phyloP scores from a whole-genome alignment of 495 filamentous ascomycete genomes.

The Penicillium pancosmium region DNA sequence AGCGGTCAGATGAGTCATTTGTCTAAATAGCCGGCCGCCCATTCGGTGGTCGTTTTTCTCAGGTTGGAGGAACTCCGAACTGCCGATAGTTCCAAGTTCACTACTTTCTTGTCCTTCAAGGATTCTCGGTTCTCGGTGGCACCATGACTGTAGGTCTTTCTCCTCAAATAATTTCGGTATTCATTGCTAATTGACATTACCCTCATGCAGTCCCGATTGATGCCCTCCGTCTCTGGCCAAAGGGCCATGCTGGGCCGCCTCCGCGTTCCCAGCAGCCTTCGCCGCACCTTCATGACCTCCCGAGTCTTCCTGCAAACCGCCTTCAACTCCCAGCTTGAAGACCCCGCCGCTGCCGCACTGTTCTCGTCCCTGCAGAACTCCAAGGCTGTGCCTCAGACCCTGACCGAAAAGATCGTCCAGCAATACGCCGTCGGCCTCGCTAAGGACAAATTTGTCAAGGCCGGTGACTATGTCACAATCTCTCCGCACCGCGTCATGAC shows the following conservation, averaged over 20 bases:
- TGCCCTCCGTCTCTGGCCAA: constrained; percentile 30
- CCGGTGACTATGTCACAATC: constrained; percentile 84
- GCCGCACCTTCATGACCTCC: constrained; percentile 45
- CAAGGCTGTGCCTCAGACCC: constrained; percentile 60
- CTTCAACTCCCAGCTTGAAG: constrained; percentile 53
- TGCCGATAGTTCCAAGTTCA: neutral
- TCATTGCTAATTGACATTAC: constrained; percentile 3
- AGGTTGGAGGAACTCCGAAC: constrained; percentile 6
- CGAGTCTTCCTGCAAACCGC: constrained; percentile 44
- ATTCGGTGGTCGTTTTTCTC: constrained; percentile 23
- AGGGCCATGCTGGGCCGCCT: constrained; percentile 28
- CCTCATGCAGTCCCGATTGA: constrained; percentile 36
- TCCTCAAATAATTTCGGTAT: neutral
- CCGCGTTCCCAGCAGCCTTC: constrained; percentile 28
- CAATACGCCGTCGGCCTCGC: constrained; percentile 70
- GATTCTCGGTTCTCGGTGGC: constrained; percentile 8
- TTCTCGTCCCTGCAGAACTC: constrained; percentile 44
- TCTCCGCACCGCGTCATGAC: constrained; percentile 79
- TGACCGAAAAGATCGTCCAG: constrained; percentile 94
- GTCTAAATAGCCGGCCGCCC: constrained; percentile 14
- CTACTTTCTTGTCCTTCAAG: neutral
- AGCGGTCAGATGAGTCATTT: constrained; percentile 20
- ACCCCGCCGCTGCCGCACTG: constrained; percentile 45
- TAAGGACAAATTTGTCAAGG: constrained; percentile 68
- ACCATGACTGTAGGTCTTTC: constrained; percentile 28